Evolutionary conservation across 352 stramenopile species (phyloP), one percentile per base, ranked within the genome.

Genomic region (Globisporangium yorkense): DNA sequence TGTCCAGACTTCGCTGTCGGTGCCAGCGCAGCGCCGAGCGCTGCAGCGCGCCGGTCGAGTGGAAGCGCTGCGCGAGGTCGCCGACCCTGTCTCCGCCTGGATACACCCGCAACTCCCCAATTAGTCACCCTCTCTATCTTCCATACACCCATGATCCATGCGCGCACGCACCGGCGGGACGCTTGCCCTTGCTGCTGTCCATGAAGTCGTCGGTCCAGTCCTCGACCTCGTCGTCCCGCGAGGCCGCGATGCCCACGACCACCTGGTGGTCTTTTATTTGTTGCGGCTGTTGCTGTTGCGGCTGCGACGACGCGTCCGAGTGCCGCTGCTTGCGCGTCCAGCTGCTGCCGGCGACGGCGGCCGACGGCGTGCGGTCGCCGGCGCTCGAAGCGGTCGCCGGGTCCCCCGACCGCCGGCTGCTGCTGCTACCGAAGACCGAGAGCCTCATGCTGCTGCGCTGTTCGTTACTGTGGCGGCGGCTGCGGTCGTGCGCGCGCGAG

Each of bases 171-270:
- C 58, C 45, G 43, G 12, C 4, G 9, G 39, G 41, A 27, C 39
- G 49, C 12, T 37, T 18, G 10, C 48, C 45, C 21, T 55, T 59
- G 15, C 47, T 43, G 51, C 56, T 62, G 51, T 71, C 55, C 20
- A 80, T 43, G 45, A 84, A 84, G 49, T 92, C 83, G 24, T 68
- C 71, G 61, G 69, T 89, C 83, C 83, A 92, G 68, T 92, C 83
- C 59, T 92, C 83, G 1, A 92, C 65, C 33, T 78, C 83, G 54
- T 89, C 83, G 29, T 86, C 80, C 18, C 62, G 65, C 12, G 80
- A 82, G 0, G 83, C 80, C 2, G 80, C 66, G 55, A 92, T 80
- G 8, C 83, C 83, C 7, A 89, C 79, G 13, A 92, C 83, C 24
- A 90, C 80, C 43, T 89, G 80, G 49, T 88, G 79, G 53, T 88